Base-by-base conservation (phyloP, 345 rosid species). In the Citrus australasica region DNA sequence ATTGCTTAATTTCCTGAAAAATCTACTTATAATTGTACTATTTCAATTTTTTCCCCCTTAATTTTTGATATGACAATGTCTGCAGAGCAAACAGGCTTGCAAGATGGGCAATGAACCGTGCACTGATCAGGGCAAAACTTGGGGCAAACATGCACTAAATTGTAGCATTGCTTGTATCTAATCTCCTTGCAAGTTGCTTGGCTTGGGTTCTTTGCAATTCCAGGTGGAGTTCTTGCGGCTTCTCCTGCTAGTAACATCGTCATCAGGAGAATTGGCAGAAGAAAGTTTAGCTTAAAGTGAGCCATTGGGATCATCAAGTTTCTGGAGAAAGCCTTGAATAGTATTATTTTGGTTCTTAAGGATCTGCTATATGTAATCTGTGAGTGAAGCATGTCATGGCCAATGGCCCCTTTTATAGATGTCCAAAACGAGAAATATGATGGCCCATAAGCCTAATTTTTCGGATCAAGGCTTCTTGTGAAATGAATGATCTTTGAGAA, bases 141-240 rank as follows among this genome's bases (percentile, higher is more conserved):
- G 42, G 89, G 93, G 67, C 92, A 90, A n/a, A 87, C 87, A 60
- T 84, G 86, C 72, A 53, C 88, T 62, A 84, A 69, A 73, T 87
- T 87, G 75, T 84, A 81, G n/a, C 90, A 88, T 9, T 76, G 71
- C 79, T 88, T 90, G 79, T 87, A 87, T 76, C 84, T 81, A 66
- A 83, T 84, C 73, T 73, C 80, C 71, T 28, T 68, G 75, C 92
- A 88, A 30, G 80, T 82, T 65, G 92, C 83, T 19, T 79, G 72
- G 82, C 88, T 90, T n/a, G 84, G 89, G 66, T 86, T 82, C 10
- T 90, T 86, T 58, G 90, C 89, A 65, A 90, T 85, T 27, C 90
- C 89, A 0, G 89, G 92, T 27, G 91, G 90, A 38, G 83, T 72
- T 24, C n/a, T 33, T 14, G 88, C 88, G 27, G 64, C 82, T 30